phyloP scores from a whole-genome alignment of 192 early-diverging fungal species.

The Podila minutissima region DNA sequence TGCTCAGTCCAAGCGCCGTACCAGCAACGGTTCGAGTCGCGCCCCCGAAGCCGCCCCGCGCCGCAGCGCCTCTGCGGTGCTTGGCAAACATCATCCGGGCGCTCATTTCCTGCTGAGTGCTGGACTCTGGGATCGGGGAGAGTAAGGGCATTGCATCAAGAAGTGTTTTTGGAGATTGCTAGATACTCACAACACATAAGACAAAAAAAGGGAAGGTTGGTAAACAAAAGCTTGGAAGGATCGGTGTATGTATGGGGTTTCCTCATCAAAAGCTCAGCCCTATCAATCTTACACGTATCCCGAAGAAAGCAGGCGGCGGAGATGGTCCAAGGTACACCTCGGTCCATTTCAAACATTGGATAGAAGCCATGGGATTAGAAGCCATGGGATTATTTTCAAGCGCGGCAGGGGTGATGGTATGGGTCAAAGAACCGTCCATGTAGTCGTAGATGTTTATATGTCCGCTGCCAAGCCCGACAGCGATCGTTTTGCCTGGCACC shows the following conservation, averaged over 20 bases:
- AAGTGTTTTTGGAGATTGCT: constrained; percentile 24
- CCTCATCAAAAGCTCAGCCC: neutral
- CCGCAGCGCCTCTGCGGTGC: neutral
- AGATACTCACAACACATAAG: neutral
- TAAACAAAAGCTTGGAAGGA: neutral
- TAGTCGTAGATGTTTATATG: constrained; percentile 43
- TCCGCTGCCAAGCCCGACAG: constrained; percentile 22
- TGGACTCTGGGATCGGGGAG: constrained; percentile 25
- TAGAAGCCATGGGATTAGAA: neutral
- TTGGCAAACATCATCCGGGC: constrained; percentile 31
- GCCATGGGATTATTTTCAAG: neutral
- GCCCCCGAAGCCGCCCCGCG: neutral
- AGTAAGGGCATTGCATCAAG: constrained; percentile 20
- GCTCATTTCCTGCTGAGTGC: constrained; percentile 15
- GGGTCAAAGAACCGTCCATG: constrained; percentile 17
- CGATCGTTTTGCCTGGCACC: constrained; percentile 26
- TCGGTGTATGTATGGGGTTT: neutral
- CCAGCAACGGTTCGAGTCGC: neutral
- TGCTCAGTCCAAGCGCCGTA: neutral
- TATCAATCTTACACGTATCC: constrained; percentile 12
- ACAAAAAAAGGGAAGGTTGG: neutral
- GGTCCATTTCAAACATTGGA: constrained; percentile 27
- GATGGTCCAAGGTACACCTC: constrained; percentile 22
- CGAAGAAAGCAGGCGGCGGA: constrained; percentile 1
- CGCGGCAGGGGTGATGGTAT: neutral